These are phyloP conservation scores for Xerocomus brunneocitrinus DNA, from an alignment of 768 basidiomycete species.

Conservation along the genomic window DNA sequence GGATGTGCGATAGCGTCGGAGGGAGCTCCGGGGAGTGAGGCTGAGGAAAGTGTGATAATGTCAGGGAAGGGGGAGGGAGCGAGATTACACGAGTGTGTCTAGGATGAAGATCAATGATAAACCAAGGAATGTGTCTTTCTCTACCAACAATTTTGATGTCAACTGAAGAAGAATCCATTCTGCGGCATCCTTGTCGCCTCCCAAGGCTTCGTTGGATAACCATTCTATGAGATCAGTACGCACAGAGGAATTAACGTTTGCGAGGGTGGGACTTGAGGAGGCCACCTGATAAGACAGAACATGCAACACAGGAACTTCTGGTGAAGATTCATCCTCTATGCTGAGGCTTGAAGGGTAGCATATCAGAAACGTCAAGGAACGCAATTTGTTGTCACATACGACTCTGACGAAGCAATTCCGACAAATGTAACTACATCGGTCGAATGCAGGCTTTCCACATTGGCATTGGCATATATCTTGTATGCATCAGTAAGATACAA, in stretches of 20 bases:
- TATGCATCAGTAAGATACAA: slow-evolving; percentile 2
- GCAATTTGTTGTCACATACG: slow-evolving; percentile 41
- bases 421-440: slow-evolving; percentile 67
- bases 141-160: slow-evolving; percentile 59
- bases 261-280: not conserved
- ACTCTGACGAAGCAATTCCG: slow-evolving; percentile 65
- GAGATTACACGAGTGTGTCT: slow-evolving; percentile 67
- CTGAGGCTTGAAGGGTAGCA: slow-evolving; percentile 29
- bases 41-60: slow-evolving; percentile 58
- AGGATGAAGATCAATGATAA: slow-evolving; percentile 1
- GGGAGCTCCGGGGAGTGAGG: slow-evolving; percentile 25
- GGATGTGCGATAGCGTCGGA: slow-evolving; percentile 51
- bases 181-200: slow-evolving; percentile 62
- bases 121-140: not conserved
- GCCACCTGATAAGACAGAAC: slow-evolving; percentile 45
- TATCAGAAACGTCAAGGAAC: slow-evolving; percentile 13
- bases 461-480: slow-evolving; percentile 56
- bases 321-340: slow-evolving; percentile 34
- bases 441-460: slow-evolving; percentile 45
- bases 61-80: slow-evolving; percentile 63
- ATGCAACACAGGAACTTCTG: slow-evolving; percentile 61
- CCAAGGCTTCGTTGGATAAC: slow-evolving; percentile 68
- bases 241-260: slow-evolving; percentile 20
- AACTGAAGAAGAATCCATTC: slow-evolving; percentile 68
- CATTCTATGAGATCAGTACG: slow-evolving; percentile 60